Base-by-base conservation (phyloP, 2,329 filamentous ascomycete genomes). In the Penicillium sp. region DNA sequence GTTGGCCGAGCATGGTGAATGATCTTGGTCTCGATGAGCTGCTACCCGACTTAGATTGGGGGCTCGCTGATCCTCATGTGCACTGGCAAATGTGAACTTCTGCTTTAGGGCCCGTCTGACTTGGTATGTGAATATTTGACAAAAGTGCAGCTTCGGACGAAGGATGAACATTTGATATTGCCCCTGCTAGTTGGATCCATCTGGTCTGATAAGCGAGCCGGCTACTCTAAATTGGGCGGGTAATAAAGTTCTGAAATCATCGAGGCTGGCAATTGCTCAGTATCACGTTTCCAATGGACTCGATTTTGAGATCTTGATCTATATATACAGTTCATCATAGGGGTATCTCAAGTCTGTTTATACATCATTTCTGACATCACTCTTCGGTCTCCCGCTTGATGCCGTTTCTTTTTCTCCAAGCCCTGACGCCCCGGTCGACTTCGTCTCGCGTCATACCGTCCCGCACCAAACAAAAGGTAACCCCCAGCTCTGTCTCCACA, bases 381-480 rank as follows among this genome's bases (percentile, higher is more conserved):
- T 56, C 55, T 1, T 24, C 57, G 3, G 53, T 49, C 42, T 49
- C 55, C 47, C 46, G 49, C 53, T 70, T 71, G 36, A 77, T 81
- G 21, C 83, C 85, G 69, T 85, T 86, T 67, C 88, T 83, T 73
- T 83, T 86, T 67, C 93, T 84, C 93, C 94, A 97, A 66, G 88
- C 85, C 69, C 79, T 81, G 5, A 97, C 85, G 0, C 92, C 93
- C 55, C 80, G 82, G 74, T 95, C 92, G 18, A 97, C 77, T 77
- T 94, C 92, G 0, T 79, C 80, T 75, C 85, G 87, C 2, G 83
- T 87, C 50, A 96, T 85, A 0, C 92, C 92, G 70, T 96, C 88
- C 52, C 83, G 78, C 0, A 97, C 88, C 47, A 97, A 76, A 68
- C 86, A 86, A 85, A 97, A 96, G 0, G 89, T 90, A 3, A 96